A percentile compares a stretch with the other conserved stretches of the same genome.
Conservation (phyloP, 2,329 filamentous ascomycete species). For the Rhynchosporium graminicola region DNA sequence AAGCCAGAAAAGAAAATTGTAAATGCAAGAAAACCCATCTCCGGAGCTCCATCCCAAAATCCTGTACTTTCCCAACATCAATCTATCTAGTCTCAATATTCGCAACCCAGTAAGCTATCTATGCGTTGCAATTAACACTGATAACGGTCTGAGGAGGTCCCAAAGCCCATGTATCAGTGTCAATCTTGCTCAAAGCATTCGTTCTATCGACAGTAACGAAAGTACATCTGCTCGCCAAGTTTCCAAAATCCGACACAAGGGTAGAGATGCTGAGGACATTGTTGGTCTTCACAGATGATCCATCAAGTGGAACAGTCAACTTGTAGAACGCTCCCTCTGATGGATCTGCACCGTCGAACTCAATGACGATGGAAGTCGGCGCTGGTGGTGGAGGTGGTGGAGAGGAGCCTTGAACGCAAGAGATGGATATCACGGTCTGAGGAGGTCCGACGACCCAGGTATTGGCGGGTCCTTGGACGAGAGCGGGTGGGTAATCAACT, state of each 20-base stretch:
- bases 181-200: constrained; percentile 24
- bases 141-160: constrained; percentile 36
- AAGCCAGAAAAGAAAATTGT: not conserved
- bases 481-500: constrained; percentile 32
- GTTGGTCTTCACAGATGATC: constrained; percentile 27
- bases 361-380: constrained; percentile 27
- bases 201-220: constrained; percentile 28
- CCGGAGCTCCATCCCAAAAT: not conserved
- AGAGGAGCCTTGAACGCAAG: constrained; percentile 20
- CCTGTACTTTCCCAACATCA: not conserved
- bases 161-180: constrained; percentile 30
- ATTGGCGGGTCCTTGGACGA: constrained; percentile 29
- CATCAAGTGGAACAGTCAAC: constrained; percentile 32
- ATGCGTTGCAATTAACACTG: constrained; percentile 21
- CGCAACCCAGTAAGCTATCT: not conserved
- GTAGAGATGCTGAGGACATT: constrained; percentile 36
- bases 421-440: constrained; percentile 31
- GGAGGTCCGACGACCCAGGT: constrained; percentile 36
- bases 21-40: constrained; percentile 4
- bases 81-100: not conserved
- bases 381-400: constrained; percentile 15
- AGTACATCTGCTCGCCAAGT: constrained; percentile 28
- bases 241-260: constrained; percentile 25
- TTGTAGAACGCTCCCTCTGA: constrained; percentile 30
- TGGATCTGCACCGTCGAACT: constrained; percentile 34